These are phyloP conservation scores for Musa itinerans DNA, from an alignment of 176 grass and related monocot genomes.

Conservation along the genomic window DNA sequence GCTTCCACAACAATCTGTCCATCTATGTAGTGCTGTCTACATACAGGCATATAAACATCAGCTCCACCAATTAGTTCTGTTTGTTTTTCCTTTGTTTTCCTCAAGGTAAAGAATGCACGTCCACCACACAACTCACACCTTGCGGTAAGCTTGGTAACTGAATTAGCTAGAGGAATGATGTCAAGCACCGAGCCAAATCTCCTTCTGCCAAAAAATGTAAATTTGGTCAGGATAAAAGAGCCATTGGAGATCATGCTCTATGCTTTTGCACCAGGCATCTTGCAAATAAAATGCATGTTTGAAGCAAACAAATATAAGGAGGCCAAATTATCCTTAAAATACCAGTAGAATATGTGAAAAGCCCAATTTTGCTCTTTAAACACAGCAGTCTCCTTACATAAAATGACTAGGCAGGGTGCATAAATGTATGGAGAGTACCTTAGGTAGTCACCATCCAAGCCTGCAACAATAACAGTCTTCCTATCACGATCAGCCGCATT, in stretches of 20 bases:
- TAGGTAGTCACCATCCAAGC: conserved; percentile 89
- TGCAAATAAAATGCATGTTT: background rate
- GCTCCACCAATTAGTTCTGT: conserved; percentile 84
- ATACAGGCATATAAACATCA: conserved; percentile 96
- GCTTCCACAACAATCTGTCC: conserved; percentile 63
- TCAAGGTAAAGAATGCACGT: conserved; percentile 74
- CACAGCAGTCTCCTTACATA: background rate
- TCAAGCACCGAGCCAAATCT: conserved; percentile 88
- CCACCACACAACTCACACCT: conserved; percentile 61
- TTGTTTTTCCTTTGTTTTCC: conserved; percentile 75
- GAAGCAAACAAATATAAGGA: too few species aligned
- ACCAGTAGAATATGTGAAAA: background rate
- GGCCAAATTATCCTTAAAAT: background rate
- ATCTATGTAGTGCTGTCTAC: conserved; percentile 81
- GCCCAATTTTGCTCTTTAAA: background rate
- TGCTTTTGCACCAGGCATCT: background rate
- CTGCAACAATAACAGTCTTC: conserved; percentile 74
- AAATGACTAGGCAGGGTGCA: background rate
- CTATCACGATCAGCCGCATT: conserved; percentile 79
- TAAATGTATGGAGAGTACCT: conserved; percentile 28
- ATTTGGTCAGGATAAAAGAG: background rate
- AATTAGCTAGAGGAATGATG: conserved; percentile 76
- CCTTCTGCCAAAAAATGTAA: conserved; percentile 34
- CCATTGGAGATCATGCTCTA: background rate
- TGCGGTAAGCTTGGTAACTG: conserved; percentile 80